Conservation (phyloP, 2,329 filamentous ascomycete genomes). For the Monosporascus sp. region DNA sequence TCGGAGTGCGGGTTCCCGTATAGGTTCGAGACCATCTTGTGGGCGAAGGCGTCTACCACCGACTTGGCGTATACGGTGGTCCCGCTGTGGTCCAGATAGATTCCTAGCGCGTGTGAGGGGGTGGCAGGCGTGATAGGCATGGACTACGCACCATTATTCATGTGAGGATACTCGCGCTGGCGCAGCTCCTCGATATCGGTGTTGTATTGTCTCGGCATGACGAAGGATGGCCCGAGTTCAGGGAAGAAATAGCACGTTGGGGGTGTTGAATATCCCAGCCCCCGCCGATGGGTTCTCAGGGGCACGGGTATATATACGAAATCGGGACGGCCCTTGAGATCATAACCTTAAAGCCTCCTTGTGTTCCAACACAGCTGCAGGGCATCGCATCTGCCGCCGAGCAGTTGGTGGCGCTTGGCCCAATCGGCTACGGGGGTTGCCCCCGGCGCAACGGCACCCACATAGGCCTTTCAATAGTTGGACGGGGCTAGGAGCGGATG, state of each 20-base stretch:
- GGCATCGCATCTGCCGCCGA: not conserved
- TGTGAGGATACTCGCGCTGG: conserved; percentile 36
- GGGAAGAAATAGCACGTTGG: not conserved
- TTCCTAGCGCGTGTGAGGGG: conserved; percentile 21
- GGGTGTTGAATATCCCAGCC: not conserved
- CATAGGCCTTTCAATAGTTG: not conserved
- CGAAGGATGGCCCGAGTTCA: conserved; percentile 7
- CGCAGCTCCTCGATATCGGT: conserved; percentile 32
- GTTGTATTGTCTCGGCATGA: conserved; percentile 24
- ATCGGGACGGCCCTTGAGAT: not conserved
- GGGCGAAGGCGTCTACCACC: conserved; percentile 49
- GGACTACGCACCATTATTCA: conserved; percentile 32
- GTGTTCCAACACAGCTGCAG: not conserved
- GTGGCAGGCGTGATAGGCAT: not conserved
- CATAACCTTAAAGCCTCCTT: not conserved
- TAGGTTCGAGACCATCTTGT: conserved; percentile 50
- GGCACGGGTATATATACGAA: not conserved
- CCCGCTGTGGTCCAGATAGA: conserved; percentile 56
- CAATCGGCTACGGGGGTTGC: not conserved
- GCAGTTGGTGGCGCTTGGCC: not conserved
- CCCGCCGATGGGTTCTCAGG: not conserved
- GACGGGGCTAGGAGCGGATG: not conserved
- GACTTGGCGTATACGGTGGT: conserved; percentile 55
- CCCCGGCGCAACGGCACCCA: not conserved
- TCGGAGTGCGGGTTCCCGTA: conserved; percentile 66